phyloP scores from a whole-genome alignment of 1,284 basidiomycete genomes.

The Acaromyces ingoldii region DNA sequence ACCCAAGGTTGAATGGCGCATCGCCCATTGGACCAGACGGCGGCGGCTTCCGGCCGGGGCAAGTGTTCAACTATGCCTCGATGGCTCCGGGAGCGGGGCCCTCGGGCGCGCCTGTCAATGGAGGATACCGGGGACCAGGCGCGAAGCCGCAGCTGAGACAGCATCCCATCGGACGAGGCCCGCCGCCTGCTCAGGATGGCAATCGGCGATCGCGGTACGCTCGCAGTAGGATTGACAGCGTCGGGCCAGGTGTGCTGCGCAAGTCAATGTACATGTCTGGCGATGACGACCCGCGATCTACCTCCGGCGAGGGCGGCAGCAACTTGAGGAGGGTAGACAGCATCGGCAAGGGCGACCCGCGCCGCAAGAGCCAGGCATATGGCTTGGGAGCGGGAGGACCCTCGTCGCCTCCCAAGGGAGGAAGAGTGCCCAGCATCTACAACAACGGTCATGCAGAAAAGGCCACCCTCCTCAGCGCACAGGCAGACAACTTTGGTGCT shows the following conservation, averaged over 20 bases:
- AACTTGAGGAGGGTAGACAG: slow-evolving; percentile 9
- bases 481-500: slow-evolving; percentile 10
- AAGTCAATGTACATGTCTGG: slow-evolving; percentile 9
- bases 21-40: slow-evolving; percentile 2
- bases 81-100: background rate
- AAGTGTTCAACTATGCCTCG: slow-evolving; percentile 2
- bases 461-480: background rate
- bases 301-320: background rate
- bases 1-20: background rate
- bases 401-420: background rate
- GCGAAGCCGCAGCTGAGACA: background rate
- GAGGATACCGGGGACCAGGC: background rate
- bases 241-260: slow-evolving; percentile 13
- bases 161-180: slow-evolving; percentile 4
- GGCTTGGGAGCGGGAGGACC: no score
- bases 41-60: slow-evolving; percentile 2
- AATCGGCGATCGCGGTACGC: slow-evolving; percentile 10
- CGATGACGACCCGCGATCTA: slow-evolving; percentile 1
- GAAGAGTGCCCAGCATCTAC: slow-evolving; percentile 1
- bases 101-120: background rate
- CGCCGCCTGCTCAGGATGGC: slow-evolving; percentile 10
- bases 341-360: slow-evolving; percentile 7
- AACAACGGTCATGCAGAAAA: background rate
- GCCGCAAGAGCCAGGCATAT: slow-evolving; percentile 7
- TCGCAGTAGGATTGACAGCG: slow-evolving; percentile 9